Percentiles rank a stretch among this genome's conserved stretches.
Conservation (phyloP, 495 filamentous ascomycete species). For the Bombardia bombarda region DNA sequence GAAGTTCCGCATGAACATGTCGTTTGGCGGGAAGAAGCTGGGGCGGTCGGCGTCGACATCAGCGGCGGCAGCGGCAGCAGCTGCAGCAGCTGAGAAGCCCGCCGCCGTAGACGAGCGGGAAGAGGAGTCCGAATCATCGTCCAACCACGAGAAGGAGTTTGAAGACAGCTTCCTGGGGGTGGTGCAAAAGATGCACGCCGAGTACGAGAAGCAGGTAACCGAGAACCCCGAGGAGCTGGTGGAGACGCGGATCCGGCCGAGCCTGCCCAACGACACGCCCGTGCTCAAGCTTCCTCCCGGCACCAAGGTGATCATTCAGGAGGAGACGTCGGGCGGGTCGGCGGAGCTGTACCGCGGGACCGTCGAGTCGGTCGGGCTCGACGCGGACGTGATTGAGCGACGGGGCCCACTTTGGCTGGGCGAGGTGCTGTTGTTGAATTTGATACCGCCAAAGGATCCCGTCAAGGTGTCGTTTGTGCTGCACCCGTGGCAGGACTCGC, state of each 20-base stretch:
- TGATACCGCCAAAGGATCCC: slow-evolving; percentile 79
- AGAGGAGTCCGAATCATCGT: slow-evolving; percentile 55
- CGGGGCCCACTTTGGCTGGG: slow-evolving; percentile 85
- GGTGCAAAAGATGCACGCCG: slow-evolving; percentile 66
- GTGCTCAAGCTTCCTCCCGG: slow-evolving; percentile 67
- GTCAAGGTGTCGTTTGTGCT: slow-evolving; percentile 89
- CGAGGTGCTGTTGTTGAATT: slow-evolving; percentile 81
- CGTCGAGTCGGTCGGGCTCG: slow-evolving; percentile 64
- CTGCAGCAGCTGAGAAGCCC: slow-evolving; percentile 61
- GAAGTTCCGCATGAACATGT: slow-evolving; percentile 80
- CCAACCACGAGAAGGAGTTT: slow-evolving; percentile 76
- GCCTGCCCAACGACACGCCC: slow-evolving; percentile 75
- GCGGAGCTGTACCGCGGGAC: slow-evolving; percentile 87
- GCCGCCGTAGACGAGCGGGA: slow-evolving; percentile 60
- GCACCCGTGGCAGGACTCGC: slow-evolving; percentile 68
- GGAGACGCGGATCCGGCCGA: slow-evolving; percentile 64
- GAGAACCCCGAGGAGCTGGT: slow-evolving; percentile 47
- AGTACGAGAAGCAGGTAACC: slow-evolving; percentile 62
- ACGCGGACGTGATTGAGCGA: slow-evolving; percentile 77
- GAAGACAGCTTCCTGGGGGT: slow-evolving; percentile 78
- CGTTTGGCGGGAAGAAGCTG: slow-evolving; percentile 73
- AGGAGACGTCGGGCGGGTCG: slow-evolving; percentile 86
- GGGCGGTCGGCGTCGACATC: slow-evolving; percentile 64
- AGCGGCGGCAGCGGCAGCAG: no score
- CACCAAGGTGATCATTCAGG: slow-evolving; percentile 88